Base-by-base conservation (phyloP, 2,329 filamentous ascomycete species). In the Aciculosporium take region DNA sequence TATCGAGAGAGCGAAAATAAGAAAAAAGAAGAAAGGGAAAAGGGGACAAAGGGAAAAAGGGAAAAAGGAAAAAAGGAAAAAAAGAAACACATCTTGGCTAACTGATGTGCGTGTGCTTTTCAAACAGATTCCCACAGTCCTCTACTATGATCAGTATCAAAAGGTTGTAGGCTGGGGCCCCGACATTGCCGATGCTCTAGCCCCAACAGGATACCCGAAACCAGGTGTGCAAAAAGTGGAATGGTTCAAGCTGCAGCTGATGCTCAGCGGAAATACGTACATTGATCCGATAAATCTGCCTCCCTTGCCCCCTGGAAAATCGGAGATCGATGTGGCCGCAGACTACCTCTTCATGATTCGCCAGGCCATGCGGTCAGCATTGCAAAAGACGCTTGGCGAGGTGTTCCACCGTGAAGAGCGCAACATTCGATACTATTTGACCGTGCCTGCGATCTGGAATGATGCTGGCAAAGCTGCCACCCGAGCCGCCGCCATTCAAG, bases 101-200 rank as follows among this genome's bases (percentile, higher is more conserved):
- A 36, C 21, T 12, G 30, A 32, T 28, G 17, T 39, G 6, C 18
- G 10, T n/a, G 21, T 25, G 18, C 18, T 35, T 30, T 34, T 39
- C 35, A 12, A 34, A 37, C 56, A 94, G 91, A 96, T 98, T 53
- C 91, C 91, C 13, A 96, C 91, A 12, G 91, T 98, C n/a, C 76
- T 98, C 46, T 98, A 98, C 69, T 98, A 98, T 60, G 91, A 98
- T 59, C 89, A 96, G 65, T 94, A 95, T 63, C 91, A 98, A 58
- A 95, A 96, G 64, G 91, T 98, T 37, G 91, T 96, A n/a, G 91
- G 91, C 53, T 98, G 91, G 91, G 91, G 91, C 47, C 88, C 89
- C 43, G 91, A 98, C 69, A 96, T 96, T 54, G 86, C 91, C 46
- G 89, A 96, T 65, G 91, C 91, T 49, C 75, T 96, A 49, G 89